These are phyloP conservation scores for Macrolepiota dolichaula DNA, from an alignment of 768 basidiomycete species.

Conservation along the genomic window DNA sequence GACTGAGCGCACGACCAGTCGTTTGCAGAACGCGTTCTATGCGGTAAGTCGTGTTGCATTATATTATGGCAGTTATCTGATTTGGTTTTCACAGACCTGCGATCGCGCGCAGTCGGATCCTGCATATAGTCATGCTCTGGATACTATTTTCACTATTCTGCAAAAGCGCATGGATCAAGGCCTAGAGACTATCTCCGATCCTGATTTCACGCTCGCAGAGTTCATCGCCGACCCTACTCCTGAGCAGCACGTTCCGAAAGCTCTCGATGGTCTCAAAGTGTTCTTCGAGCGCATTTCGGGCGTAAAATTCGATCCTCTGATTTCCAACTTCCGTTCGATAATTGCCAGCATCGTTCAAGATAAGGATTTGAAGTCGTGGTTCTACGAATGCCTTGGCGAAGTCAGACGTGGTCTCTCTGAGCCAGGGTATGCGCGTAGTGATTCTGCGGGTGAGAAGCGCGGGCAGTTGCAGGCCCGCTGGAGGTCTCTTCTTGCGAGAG, in stretches of 20 bases:
- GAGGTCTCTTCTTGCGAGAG: conserved; percentile 42
- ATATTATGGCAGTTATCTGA: neutral
- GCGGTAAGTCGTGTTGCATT: conserved; percentile 33
- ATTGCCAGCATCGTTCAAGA: conserved; percentile 51
- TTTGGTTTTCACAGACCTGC: conserved; percentile 40
- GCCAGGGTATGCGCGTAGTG: conserved; percentile 49
- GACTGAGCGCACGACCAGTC: conserved; percentile 34
- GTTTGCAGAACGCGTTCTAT: conserved; percentile 49
- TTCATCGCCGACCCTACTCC: conserved; percentile 62
- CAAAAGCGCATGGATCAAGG: conserved; percentile 55
- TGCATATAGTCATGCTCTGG: conserved; percentile 53
- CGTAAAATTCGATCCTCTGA: conserved; percentile 48
- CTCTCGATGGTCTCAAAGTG: conserved; percentile 44
- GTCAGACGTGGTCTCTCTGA: conserved; percentile 44
- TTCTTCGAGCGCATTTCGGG: conserved; percentile 51
- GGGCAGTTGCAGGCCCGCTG: conserved; percentile 48
- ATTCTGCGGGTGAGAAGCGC: conserved; percentile 39
- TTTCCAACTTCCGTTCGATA: conserved; percentile 37
- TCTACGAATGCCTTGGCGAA: conserved; percentile 48
- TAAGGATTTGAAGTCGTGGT: conserved; percentile 48
- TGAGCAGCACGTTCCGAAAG: conserved; percentile 57
- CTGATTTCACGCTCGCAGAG: conserved; percentile 45
- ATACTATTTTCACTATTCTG: conserved; percentile 52
- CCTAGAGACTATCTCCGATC: conserved; percentile 44
- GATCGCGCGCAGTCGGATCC: conserved; percentile 63